phyloP scores from a whole-genome alignment of 345 rosid genomes.

The Sisymbrium altissimum region DNA sequence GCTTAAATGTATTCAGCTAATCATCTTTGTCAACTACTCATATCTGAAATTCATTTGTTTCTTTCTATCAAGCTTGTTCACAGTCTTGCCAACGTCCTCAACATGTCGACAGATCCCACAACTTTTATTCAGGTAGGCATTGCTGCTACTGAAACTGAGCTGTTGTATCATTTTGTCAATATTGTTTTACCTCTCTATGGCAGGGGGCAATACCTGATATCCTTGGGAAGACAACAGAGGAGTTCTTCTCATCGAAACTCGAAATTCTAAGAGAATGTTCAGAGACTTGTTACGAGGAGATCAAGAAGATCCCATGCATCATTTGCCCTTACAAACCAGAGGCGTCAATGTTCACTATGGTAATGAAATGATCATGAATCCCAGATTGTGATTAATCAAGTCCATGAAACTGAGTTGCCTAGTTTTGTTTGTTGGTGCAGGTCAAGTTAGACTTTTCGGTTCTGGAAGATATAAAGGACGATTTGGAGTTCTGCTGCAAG shows the following conservation, averaged over 20 bases:
- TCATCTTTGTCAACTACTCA: neutral
- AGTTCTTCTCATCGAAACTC: constrained; percentile 36
- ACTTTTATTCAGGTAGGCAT: constrained; percentile 52
- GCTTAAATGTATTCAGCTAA: neutral
- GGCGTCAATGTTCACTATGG: constrained; percentile 56
- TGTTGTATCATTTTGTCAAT: neutral
- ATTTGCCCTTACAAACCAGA: constrained; percentile 43
- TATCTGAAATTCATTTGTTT: neutral
- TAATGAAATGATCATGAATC: neutral
- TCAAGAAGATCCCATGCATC: constrained; percentile 47
- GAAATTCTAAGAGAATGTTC: constrained; percentile 29
- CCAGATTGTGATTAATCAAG: neutral
- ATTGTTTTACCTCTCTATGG: neutral
- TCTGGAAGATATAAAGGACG: constrained; percentile 45
- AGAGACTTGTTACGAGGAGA: constrained; percentile 32
- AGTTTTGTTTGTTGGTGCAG: constrained; percentile 22
- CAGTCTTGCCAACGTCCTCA: constrained; percentile 18
- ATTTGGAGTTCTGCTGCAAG: constrained; percentile 56
- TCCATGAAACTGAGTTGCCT: neutral
- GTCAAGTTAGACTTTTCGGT: constrained; percentile 37
- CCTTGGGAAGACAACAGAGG: constrained; percentile 36
- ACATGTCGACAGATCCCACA: constrained; percentile 33
- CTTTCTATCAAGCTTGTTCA: constrained; percentile 1
- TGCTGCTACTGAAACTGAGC: neutral
- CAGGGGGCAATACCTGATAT: constrained; percentile 36